A percentile compares a stretch with the other conserved stretches of the same genome.
phyloP scores from a whole-genome alignment of 1,139 yeast species.

The Protomyces macrosporus region DNA sequence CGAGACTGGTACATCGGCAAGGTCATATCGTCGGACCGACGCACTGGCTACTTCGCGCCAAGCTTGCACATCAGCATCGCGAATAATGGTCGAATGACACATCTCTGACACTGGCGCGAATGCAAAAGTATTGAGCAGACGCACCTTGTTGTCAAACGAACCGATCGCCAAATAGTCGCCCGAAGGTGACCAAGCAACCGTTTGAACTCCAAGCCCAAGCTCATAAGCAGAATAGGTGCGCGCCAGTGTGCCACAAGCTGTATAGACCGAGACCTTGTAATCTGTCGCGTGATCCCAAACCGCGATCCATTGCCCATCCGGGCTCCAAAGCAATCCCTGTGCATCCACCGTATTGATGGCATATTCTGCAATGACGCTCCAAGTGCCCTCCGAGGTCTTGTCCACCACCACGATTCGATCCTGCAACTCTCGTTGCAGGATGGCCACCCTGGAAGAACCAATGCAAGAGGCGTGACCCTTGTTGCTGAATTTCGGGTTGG shows the following conservation, averaged over 20 bases:
- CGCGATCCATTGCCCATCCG: slow-evolving; percentile 33
- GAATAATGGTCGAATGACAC: slow-evolving; percentile 27
- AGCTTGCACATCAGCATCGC: slow-evolving; percentile 22
- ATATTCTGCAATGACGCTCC: slow-evolving; percentile 12
- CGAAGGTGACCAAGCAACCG: slow-evolving; percentile 31
- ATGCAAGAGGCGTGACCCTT: slow-evolving; percentile 30
- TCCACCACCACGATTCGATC: slow-evolving; percentile 29
- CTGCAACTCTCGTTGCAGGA: slow-evolving; percentile 31
- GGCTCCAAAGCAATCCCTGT: slow-evolving; percentile 32
- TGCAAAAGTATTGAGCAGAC: slow-evolving; percentile 30
- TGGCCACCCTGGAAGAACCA: slow-evolving; percentile 25
- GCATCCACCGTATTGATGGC: slow-evolving; percentile 30
- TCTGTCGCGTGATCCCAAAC: slow-evolving; percentile 30
- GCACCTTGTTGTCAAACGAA: slow-evolving; percentile 31
- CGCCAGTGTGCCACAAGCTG: slow-evolving; percentile 27
- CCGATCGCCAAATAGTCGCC: slow-evolving; percentile 31
- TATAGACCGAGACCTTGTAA: slow-evolving; percentile 30
- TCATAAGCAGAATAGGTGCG: slow-evolving; percentile 23
- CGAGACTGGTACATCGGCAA: slow-evolving; percentile 25
- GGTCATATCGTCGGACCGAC: slow-evolving; percentile 1
- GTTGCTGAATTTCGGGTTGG: slow-evolving; percentile 2
- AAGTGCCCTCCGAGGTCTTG: slow-evolving; percentile 11
- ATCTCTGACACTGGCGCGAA: slow-evolving; percentile 32
- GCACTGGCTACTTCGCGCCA: slow-evolving; percentile 29
- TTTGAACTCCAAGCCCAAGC: slow-evolving; percentile 22